phyloP scores from a whole-genome alignment of 805 yeast genomes.

The Tetrapisispora phaffii region DNA sequence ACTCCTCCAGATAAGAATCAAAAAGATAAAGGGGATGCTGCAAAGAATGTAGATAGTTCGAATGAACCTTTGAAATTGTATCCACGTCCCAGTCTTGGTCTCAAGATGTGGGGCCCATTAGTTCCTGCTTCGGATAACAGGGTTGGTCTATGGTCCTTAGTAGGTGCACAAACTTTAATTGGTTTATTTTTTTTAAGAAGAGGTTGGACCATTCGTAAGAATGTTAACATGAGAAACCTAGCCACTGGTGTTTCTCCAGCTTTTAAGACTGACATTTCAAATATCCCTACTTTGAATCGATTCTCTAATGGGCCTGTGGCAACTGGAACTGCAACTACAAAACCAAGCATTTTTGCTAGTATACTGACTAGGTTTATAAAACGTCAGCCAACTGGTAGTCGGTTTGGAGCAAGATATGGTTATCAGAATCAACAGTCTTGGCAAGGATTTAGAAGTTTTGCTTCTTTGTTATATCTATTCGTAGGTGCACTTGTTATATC shows the following conservation, averaged over 20 bases:
- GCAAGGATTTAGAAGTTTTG: constrained; percentile 18
- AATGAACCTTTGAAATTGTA: constrained; percentile 16
- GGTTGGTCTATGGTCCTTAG: constrained; percentile 42
- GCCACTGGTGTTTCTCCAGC: background rate
- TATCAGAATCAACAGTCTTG: constrained; percentile 7
- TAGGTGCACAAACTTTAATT: constrained; percentile 43
- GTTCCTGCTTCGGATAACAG: constrained; percentile 63
- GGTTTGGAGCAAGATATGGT: constrained; percentile 7
- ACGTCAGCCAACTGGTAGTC: background rate
- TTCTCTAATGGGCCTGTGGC: constrained; percentile 25
- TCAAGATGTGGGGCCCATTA: constrained; percentile 58
- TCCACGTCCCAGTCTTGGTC: constrained; percentile 49
- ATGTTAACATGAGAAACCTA: background rate
- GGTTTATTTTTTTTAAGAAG: constrained; percentile 32
- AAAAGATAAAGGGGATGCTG: constrained; percentile 10
- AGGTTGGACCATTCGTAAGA: constrained; percentile 10
- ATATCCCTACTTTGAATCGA: constrained; percentile 27
- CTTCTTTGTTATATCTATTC: constrained; percentile 27
- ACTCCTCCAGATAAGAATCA: constrained; percentile 13
- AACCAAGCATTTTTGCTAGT: constrained; percentile 7
- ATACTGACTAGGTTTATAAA: background rate
- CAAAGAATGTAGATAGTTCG: constrained; percentile 2
- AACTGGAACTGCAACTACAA: constrained; percentile 10
- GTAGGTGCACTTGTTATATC: constrained; percentile 42
- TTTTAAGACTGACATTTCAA: constrained; percentile 23